Conservation (phyloP, 306 rosid species). For the Gillenia trifoliata region DNA sequence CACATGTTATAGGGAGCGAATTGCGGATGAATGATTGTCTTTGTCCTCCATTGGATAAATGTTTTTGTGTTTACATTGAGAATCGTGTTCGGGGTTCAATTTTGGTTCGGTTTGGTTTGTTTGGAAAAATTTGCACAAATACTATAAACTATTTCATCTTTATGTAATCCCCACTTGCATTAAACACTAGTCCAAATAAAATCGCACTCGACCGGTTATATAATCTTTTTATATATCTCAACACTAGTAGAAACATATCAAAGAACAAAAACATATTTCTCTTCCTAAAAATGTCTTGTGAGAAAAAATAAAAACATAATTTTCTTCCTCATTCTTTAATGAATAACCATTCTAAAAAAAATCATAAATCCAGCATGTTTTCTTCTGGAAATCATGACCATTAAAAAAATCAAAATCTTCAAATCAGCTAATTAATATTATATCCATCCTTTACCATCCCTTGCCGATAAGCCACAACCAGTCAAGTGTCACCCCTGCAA, state of each 20-base stretch:
- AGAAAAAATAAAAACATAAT: too few species aligned
- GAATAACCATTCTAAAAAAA: background rate
- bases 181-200: too few species aligned
- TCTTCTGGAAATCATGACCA: too few species aligned
- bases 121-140: background rate
- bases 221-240: too few species aligned
- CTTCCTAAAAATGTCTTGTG: too few species aligned
- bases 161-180: too few species aligned
- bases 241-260: too few species aligned
- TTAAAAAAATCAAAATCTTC: background rate
- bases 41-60: background rate
- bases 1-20: conserved; percentile 30
- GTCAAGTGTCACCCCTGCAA: conserved; percentile 79
- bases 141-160: too few species aligned
- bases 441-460: conserved; percentile 54
- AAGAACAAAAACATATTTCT: too few species aligned
- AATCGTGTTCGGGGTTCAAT: background rate
- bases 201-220: too few species aligned
- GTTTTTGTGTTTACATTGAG: background rate
- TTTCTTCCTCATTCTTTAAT: background rate
- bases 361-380: background rate
- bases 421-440: too few species aligned
- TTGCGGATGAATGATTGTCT: conserved; percentile 47
- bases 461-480: conserved; percentile 97
- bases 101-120: background rate